Evolutionary conservation across 352 stramenopile genomes (phyloP).

Genomic region (Lagenidium sp.): DNA sequence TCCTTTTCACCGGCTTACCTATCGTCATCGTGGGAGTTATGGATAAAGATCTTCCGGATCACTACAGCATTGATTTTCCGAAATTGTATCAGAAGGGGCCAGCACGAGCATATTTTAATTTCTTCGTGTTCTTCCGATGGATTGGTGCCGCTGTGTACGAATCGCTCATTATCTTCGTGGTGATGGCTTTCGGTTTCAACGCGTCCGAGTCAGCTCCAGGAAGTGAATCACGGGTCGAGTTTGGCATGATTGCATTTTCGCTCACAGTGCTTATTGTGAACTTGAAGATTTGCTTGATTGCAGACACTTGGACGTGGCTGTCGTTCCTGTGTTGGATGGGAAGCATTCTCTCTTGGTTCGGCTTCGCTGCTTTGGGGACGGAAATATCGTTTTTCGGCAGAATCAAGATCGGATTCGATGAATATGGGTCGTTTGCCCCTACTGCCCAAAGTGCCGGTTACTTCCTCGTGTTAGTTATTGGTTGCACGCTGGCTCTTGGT

Average conservation of each 20-base stretch:
- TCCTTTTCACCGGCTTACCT: slow-evolving; percentile 90
- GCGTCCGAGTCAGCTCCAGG: slow-evolving; percentile 37
- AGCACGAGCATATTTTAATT: slow-evolving; percentile 68
- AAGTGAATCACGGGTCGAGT: slow-evolving; percentile 72
- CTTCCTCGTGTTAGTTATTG: slow-evolving; percentile 55
- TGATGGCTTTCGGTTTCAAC: slow-evolving; percentile 75
- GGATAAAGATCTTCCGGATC: slow-evolving; percentile 73
- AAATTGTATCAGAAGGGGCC: slow-evolving; percentile 65
- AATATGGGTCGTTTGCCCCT: slow-evolving; percentile 58
- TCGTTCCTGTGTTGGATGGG: slow-evolving; percentile 42
- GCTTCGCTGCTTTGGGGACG: slow-evolving; percentile 47
- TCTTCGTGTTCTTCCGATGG: slow-evolving; percentile 71
- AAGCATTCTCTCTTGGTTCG: slow-evolving; percentile 69
- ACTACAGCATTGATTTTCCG: slow-evolving; percentile 70
- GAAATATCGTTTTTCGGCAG: slow-evolving; percentile 42
- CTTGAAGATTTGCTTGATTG: slow-evolving; percentile 88
- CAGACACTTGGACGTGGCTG: slow-evolving; percentile 65
- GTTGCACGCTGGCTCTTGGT: slow-evolving; percentile 54
- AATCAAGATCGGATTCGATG: slow-evolving; percentile 73
- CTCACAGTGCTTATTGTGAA: slow-evolving; percentile 92
- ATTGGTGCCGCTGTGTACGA: slow-evolving; percentile 70
- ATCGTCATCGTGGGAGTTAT: slow-evolving; percentile 83
- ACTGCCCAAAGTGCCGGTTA: slow-evolving; percentile 48
- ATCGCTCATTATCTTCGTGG: slow-evolving; percentile 71
- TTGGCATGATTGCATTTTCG: slow-evolving; percentile 86